Conservation (phyloP, 2,329 filamentous ascomycete species). For the Coniella lustricola region DNA sequence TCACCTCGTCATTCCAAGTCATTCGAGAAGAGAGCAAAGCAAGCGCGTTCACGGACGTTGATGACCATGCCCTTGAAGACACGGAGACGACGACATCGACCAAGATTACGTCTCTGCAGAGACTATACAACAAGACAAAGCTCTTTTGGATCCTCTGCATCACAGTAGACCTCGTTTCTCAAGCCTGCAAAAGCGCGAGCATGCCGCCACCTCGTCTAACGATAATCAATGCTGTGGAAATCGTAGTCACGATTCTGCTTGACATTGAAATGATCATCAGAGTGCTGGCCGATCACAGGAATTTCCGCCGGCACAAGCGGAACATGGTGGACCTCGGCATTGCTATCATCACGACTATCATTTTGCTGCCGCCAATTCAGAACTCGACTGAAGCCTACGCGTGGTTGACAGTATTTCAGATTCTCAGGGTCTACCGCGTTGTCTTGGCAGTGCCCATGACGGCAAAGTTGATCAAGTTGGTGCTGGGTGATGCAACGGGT, state of each 20-base stretch:
- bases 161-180: constrained; percentile 68
- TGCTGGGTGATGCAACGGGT: constrained; percentile 86
- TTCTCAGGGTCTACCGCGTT: constrained; percentile 83
- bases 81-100: constrained; percentile 34
- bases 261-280: constrained; percentile 77
- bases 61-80: constrained; percentile 37
- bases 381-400: constrained; percentile 66
- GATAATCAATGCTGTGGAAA: constrained; percentile 68
- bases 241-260: constrained; percentile 69
- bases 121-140: constrained; percentile 64
- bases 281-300: constrained; percentile 70
- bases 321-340: constrained; percentile 79
- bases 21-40: constrained; percentile 93
- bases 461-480: constrained; percentile 74
- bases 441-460: constrained; percentile 86
- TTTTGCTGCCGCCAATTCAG: constrained; percentile 76
- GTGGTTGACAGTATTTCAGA: constrained; percentile 90
- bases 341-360: constrained; percentile 74
- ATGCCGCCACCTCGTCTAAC: constrained; percentile 57
- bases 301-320: constrained; percentile 64
- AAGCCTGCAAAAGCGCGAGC: constrained; percentile 66
- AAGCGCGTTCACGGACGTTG: constrained; percentile 81
- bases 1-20: constrained; percentile 96
- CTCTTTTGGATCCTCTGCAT: constrained; percentile 79
- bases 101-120: constrained; percentile 51